These are phyloP conservation scores for Rhizopus microsporus DNA, from an alignment of 371 early-diverging fungal genomes.

Conservation along the genomic window DNA sequence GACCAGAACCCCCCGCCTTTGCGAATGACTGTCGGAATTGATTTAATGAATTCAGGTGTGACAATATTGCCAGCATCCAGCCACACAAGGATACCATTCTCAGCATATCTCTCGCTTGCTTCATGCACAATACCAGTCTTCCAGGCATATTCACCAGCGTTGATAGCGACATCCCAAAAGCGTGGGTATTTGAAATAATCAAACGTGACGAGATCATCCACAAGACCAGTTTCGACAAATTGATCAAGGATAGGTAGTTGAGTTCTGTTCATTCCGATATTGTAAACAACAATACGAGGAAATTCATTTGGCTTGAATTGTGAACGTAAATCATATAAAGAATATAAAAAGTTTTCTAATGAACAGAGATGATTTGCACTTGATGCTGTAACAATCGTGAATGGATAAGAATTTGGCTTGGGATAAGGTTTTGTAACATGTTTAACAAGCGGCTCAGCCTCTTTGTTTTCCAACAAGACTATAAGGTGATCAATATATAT, in stretches of 20 bases:
- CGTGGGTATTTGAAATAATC: slow-evolving; percentile 57
- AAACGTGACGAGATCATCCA: slow-evolving; percentile 54
- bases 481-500: not conserved
- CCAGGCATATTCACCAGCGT: slow-evolving; percentile 69
- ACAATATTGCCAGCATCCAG: slow-evolving; percentile 63
- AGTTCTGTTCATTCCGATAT: slow-evolving; percentile 55
- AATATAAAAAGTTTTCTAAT: slow-evolving; percentile 61
- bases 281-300: slow-evolving; percentile 51
- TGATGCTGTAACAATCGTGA: slow-evolving; percentile 64
- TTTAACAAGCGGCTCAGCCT: slow-evolving; percentile 7
- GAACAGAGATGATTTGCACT: slow-evolving; percentile 66
- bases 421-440: slow-evolving; percentile 16
- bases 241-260: slow-evolving; percentile 50
- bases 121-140: slow-evolving; percentile 67
- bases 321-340: slow-evolving; percentile 41
- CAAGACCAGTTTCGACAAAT: slow-evolving; percentile 34
- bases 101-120: slow-evolving; percentile 41
- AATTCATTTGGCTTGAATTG: slow-evolving; percentile 32
- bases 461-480: not conserved
- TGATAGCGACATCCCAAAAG: slow-evolving; percentile 64
- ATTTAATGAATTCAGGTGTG: slow-evolving; percentile 52
- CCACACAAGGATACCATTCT: slow-evolving; percentile 57
- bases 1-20: slow-evolving; percentile 48
- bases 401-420: slow-evolving; percentile 29
- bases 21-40: slow-evolving; percentile 44